Evolutionary conservation across 2,329 filamentous ascomycete species (phyloP).

Genomic region (Fusarium sp.): DNA sequence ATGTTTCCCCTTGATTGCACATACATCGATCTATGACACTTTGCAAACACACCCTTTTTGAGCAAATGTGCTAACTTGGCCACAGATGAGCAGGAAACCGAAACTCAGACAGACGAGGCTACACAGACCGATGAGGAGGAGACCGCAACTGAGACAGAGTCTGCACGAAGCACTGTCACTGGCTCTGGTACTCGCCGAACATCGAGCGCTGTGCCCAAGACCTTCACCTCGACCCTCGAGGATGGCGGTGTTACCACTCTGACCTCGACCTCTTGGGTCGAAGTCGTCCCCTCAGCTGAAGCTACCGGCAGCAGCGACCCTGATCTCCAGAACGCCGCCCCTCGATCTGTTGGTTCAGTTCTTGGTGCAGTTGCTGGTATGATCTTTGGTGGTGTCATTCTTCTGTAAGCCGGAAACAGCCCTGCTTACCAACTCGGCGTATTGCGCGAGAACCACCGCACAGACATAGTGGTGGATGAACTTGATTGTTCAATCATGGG

Average conservation of each 20-base stretch:
- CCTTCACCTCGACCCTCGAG: conserved; percentile 59
- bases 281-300: conserved; percentile 54
- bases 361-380: conserved; percentile 47
- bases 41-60: background rate
- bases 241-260: conserved; percentile 60
- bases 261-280: conserved; percentile 64
- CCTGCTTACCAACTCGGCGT: background rate
- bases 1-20: conserved; percentile 6
- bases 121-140: conserved; percentile 39
- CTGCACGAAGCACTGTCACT: conserved; percentile 50
- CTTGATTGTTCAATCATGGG: background rate
- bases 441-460: conserved; percentile 1
- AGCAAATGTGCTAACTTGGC: conserved; percentile 21
- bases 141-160: conserved; percentile 36
- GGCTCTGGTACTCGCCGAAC: conserved; percentile 51
- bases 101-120: conserved; percentile 25
- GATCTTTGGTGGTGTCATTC: conserved; percentile 46
- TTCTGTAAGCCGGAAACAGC: conserved; percentile 40
- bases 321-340: conserved; percentile 55
- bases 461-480: conserved; percentile 13
- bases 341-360: conserved; percentile 38
- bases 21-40: conserved; percentile 20
- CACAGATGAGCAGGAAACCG: conserved; percentile 26
- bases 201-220: conserved; percentile 53
- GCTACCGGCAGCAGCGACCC: conserved; percentile 47